Evolutionary conservation across 2,329 filamentous ascomycete species (phyloP).

Genomic region (Pseudogymnoascus pannorum): DNA sequence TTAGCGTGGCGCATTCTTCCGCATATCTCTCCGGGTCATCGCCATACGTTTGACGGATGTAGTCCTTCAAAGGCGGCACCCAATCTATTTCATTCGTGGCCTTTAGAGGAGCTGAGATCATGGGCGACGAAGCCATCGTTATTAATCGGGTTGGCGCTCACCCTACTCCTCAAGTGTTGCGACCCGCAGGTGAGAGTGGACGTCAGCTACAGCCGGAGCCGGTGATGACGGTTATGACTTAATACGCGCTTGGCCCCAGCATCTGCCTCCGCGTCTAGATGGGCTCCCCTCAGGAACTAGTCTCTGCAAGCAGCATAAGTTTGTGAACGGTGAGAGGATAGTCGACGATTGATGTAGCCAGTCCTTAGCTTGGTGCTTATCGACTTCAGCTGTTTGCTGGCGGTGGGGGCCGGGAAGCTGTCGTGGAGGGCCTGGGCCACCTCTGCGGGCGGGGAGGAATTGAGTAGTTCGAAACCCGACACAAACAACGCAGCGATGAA

Average conservation of each 20-base stretch:
- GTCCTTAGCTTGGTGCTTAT: slow-evolving; percentile 4
- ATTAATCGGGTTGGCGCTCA: not conserved
- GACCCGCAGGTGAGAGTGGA: slow-evolving; percentile 7
- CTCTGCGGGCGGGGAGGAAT: not conserved
- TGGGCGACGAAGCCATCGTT: slow-evolving; percentile 37
- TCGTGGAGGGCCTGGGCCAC: slow-evolving; percentile 1
- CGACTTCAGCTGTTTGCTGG: slow-evolving; percentile 4
- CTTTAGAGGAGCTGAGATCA: slow-evolving; percentile 92
- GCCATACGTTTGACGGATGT: slow-evolving; percentile 89
- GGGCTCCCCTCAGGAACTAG: slow-evolving; percentile 3
- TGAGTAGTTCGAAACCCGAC: not conserved
- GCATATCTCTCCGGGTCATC: slow-evolving; percentile 94
- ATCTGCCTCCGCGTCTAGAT: slow-evolving; percentile 7
- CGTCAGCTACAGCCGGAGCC: not conserved
- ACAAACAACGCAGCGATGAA: not conserved
- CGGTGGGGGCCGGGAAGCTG: slow-evolving; percentile 4
- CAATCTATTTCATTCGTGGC: slow-evolving; percentile 97
- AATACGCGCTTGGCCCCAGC: slow-evolving; percentile 2
- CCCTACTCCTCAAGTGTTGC: not conserved
- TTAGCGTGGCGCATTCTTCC: slow-evolving; percentile 90
- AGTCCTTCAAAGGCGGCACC: slow-evolving; percentile 82
- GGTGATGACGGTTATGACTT: slow-evolving; percentile 4
- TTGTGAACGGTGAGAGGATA: not conserved
- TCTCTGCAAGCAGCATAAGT: slow-evolving; percentile 1
- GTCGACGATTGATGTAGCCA: slow-evolving; percentile 3